Evolutionary conservation across 345 rosid species (phyloP), one percentile per base, ranked within the genome.

Genomic region (Hibiscus trionum): DNA sequence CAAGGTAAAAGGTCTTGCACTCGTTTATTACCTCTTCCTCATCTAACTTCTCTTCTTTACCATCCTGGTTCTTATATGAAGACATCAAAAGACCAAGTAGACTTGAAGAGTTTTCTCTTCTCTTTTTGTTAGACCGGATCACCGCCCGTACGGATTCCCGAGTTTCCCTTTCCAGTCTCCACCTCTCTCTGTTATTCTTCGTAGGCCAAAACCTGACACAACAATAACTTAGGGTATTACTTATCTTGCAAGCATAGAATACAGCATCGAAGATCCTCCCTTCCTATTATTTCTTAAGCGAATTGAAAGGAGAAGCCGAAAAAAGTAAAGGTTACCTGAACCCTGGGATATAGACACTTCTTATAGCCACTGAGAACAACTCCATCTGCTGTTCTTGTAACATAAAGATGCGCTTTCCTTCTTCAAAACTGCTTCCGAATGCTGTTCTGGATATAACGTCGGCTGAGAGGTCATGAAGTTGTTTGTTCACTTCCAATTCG

Each of bases 1-100:
- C 95, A 61, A 91, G 88, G 77, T 91, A 91, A 74, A 94, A 88
- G 5, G 95, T 91, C 77, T 94, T 88, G 86, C 95, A 88, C 75
- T 94, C 96, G 27, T 91, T 90, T 69, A 91, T 86, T 44, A 94
- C 83, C 70, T 91, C 93, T 75, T 88, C 93, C 15, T 82, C 77
- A 10, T 76, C 82, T 60, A 90, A 76, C 29, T 49, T 87, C 79
- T 90, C 93, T 71, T 90, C 94, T 76, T 78, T 61, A 31, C 80
- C 94, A 69, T 86, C 75, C 31, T 76, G 85, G 65, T 84, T 87
- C 52, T 59, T 81, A 58, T 82, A 81, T 0, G 91, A 72, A 29
- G 90, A 84, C 82, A 73, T 83, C 66, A 93, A 76, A 64, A 84
- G 85, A 71, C 80, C 66, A 37, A 93, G 86, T 31, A 93, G 76